phyloP scores from a whole-genome alignment of 495 filamentous ascomycete genomes.

The Bryoglossum gracile region DNA sequence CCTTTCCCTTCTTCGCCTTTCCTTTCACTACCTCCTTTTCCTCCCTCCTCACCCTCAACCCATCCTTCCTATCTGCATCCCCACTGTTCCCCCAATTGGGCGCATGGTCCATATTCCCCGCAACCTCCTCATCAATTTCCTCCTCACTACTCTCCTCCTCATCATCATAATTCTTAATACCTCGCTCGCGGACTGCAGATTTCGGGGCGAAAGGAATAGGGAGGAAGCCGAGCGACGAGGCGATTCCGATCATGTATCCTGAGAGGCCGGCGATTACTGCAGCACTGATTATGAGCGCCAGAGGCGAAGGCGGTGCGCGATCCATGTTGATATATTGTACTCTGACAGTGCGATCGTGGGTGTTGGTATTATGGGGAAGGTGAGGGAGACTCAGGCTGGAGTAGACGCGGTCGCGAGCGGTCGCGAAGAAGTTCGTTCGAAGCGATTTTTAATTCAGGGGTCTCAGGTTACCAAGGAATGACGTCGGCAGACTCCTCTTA shows the following conservation, averaged over 20 bases:
- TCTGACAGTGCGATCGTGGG: slow-evolving; percentile 13
- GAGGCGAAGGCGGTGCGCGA: slow-evolving; percentile 17
- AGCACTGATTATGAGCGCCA: slow-evolving; percentile 49
- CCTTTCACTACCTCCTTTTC: slow-evolving; percentile 10
- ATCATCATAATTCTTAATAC: slow-evolving; percentile 19
- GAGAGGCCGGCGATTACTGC: slow-evolving; percentile 54
- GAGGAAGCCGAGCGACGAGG: slow-evolving; percentile 43
- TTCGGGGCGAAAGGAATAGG: slow-evolving; percentile 32
- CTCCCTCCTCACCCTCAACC: slow-evolving; percentile 31
- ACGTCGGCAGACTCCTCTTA: too few species aligned
- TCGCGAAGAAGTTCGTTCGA: not conserved
- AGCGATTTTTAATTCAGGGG: too few species aligned
- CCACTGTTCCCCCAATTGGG: slow-evolving; percentile 50
- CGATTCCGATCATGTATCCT: slow-evolving; percentile 53
- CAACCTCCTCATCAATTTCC: slow-evolving; percentile 42
- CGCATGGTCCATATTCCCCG: slow-evolving; percentile 47
- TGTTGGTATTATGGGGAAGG: not conserved
- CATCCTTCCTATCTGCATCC: slow-evolving; percentile 41
- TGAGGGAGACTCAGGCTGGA: not conserved
- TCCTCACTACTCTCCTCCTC: slow-evolving; percentile 46
- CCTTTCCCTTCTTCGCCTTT: slow-evolving; percentile 8
- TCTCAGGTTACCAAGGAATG: too few species aligned
- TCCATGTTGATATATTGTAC: too few species aligned
- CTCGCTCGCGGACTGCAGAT: slow-evolving; percentile 1
- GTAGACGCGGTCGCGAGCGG: not conserved